Percentiles rank a stretch among this genome's conserved stretches.
These are phyloP conservation scores for Diaporthe eres DNA, from an alignment of 2,329 filamentous ascomycete genomes.

Conservation along the genomic window DNA sequence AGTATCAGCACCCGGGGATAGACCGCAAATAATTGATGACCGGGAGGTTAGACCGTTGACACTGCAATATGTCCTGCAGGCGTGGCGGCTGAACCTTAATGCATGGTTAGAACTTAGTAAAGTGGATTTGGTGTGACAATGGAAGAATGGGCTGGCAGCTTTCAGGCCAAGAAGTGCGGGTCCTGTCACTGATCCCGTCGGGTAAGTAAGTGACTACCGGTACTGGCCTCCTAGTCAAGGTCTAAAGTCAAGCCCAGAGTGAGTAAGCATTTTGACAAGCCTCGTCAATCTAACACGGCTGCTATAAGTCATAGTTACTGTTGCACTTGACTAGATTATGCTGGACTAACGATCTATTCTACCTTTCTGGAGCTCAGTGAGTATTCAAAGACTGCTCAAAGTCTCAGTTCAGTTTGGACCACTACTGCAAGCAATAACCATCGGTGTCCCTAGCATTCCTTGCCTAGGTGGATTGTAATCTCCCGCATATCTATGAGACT, in stretches of 20 bases:
- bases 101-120: background rate
- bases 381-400: background rate
- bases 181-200: slow-evolving; percentile 4
- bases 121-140: background rate
- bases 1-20: background rate
- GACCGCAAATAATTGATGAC: background rate
- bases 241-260: background rate
- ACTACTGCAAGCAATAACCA: background rate
- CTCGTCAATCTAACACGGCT: background rate
- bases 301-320: background rate
- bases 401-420: background rate
- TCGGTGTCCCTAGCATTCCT: background rate
- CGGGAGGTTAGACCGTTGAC: too few relatives aligned
- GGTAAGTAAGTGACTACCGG: background rate
- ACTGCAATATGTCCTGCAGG: background rate
- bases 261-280: background rate
- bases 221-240: background rate
- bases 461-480: background rate
- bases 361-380: background rate
- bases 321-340: background rate
- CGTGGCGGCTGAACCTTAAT: background rate
- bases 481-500: background rate
- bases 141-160: background rate
- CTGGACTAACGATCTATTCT: too few relatives aligned
- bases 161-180: background rate